phyloP scores from a whole-genome alignment of 169 alveolate species.

The Cryptosporidium canis region DNA sequence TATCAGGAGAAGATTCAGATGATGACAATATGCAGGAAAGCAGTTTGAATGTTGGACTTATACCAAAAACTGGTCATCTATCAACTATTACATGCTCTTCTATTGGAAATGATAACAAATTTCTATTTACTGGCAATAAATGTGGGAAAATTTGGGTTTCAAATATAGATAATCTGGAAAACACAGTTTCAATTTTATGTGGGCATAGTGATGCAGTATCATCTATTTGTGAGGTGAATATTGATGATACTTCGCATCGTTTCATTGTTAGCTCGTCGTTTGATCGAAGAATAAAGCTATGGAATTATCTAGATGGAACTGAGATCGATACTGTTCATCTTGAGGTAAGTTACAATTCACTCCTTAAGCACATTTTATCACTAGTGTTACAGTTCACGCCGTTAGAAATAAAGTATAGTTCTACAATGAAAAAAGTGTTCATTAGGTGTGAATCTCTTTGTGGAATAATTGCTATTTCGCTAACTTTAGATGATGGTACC shows the following conservation, averaged over 20 bases:
- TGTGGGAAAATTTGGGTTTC: conserved; percentile 67
- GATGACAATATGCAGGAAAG: not conserved
- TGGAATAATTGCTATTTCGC: not conserved
- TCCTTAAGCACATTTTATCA: not conserved
- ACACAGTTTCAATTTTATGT: conserved; percentile 60
- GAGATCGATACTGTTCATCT: conserved; percentile 35
- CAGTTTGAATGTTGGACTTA: not conserved
- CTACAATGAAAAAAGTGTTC: not conserved
- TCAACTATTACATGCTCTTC: conserved; percentile 50
- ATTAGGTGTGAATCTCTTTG: conserved; percentile 12
- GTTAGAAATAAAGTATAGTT: conserved; percentile 17
- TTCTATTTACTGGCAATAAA: conserved; percentile 37
- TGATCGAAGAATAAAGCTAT: conserved; percentile 40
- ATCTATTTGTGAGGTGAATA: conserved; percentile 7
- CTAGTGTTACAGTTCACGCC: not conserved
- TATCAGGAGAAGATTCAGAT: not conserved
- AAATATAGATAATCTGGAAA: not conserved
- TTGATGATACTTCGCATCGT: not conserved
- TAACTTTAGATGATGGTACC: not conserved
- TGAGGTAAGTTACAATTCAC: conserved; percentile 15
- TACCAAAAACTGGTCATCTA: conserved; percentile 50
- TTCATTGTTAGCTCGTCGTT: conserved; percentile 24
- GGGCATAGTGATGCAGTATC: conserved; percentile 37
- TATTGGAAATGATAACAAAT: not conserved
- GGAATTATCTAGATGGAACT: not conserved